Evolutionary conservation across 257 asterid species (phyloP).

Genomic region (Solanum pinnatisectum): DNA sequence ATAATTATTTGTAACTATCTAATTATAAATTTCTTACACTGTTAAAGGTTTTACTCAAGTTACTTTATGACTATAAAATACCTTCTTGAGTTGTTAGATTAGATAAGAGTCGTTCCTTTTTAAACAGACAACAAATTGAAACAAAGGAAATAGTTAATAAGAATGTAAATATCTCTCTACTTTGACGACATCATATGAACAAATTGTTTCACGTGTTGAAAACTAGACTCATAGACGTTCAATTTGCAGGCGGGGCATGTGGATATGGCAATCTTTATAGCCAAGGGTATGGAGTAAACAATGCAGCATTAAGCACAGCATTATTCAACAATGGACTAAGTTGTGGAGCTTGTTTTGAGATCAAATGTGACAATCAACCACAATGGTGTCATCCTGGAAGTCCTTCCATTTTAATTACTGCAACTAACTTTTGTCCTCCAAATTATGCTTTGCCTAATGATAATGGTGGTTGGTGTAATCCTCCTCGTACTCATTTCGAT

Average conservation of each 20-base stretch:
- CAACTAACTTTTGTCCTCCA: constrained; percentile 60
- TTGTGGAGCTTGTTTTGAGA: constrained; percentile 76
- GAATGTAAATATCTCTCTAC: no score
- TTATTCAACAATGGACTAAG: constrained; percentile 61
- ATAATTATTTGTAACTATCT: not conserved
- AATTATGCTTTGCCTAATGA: constrained; percentile 43
- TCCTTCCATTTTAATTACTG: constrained; percentile 48
- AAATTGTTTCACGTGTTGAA: no score
- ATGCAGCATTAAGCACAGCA: constrained; percentile 68
- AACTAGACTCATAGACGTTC: not conserved
- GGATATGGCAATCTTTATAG: constrained; percentile 73
- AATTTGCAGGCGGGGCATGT: constrained; percentile 47
- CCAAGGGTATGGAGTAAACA: constrained; percentile 75
- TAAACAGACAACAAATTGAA: no score
- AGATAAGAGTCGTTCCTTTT: no score
- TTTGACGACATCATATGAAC: no score
- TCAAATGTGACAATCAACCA: constrained; percentile 42
- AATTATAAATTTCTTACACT: not conserved
- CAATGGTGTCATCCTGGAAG: constrained; percentile 47
- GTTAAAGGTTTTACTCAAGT: not conserved
- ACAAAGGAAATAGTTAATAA: no score
- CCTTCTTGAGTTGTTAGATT: not conserved
- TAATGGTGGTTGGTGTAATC: constrained; percentile 71
- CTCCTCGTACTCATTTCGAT: constrained; percentile 56
- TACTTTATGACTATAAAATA: not conserved